Evolutionary conservation across 768 basidiomycete species (phyloP), one percentile per base, ranked within the genome.

Genomic region (Leucosporidium scottii): DNA sequence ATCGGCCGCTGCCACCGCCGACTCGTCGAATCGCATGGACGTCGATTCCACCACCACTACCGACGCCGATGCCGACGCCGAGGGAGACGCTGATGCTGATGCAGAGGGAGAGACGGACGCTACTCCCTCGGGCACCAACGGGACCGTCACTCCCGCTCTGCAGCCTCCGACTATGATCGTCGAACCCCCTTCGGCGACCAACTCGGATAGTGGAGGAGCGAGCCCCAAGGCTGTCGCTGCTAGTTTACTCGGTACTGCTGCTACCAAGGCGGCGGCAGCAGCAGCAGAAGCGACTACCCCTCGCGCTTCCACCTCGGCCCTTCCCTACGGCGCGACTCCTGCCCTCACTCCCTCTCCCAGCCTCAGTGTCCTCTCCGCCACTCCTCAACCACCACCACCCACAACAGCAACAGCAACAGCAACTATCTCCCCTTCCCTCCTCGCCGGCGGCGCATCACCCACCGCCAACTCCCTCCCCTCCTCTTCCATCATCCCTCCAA

Each of bases 391-490:
- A 15, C 39, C 39, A 8, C 13, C 34, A 34, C 34, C n/a, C n/a
- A n/a, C n/a, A n/a, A n/a, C n/a, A n/a, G n/a, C n/a, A n/a, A n/a
- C n/a, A n/a, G n/a, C n/a, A n/a, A n/a, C 39, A 44, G 13, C 39
- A 15, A 44, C 39, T 3, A 44, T 44, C 39, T 44, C 39, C 2
- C 39, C 39, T 21, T 12, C 21, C 28, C 34, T 50, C 55, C 2
- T 31, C 54, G 4, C 47, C 47, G 9, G 44, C 18, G 20, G 12
- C 28, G 20, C 59, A 36, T 27, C 51, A 23, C 36, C 59, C 5
- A 73, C 80, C 12, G 75, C 77, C 23, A n/a, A n/a, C n/a, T 64
- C 78, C 62, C 27, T 31, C 55, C 25, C 59, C 62, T 13, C 21
- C 34, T 12, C 47, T 44, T 1, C 50, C 62, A 2, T 9, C 56